Evolutionary conservation across 1,139 yeast species (phyloP), one percentile per base, ranked within the genome.

Genomic region (Suhomyces maxii): DNA sequence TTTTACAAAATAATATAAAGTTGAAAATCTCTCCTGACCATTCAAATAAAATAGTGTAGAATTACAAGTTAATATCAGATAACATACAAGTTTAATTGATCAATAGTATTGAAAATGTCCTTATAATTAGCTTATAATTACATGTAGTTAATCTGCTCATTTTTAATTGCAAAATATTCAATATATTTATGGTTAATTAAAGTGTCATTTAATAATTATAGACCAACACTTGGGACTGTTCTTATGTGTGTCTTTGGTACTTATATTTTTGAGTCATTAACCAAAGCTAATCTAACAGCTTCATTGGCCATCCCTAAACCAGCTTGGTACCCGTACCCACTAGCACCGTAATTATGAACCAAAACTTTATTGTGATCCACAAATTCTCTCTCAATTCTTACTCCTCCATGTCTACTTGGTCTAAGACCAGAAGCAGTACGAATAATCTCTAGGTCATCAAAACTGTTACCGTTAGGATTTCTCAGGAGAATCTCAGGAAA

Each of bases 261-360:
- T 18, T 18, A 49, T 10, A 50, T 30, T 26, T 50, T 50, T 13
- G 40, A 25, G 2, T 46, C 44, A 7, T 31, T 30, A 14, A 11
- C 10, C 26, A 50, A 41, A 1, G 51, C 53, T n/a, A 50, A 38
- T 8, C 47, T 34, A 3, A 50, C 53, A 1, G 51, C 52, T 33
- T 50, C 50, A 32, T 48, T 30, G 9, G 83, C 79, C 85, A 84
- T 83, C 1, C 87, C 89, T 26, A 77, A 71, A 0, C 89, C 89
- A 5, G 86, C 77, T 64, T 84, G 91, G 64, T 80, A 86, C 2
- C 95, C 95, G 47, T 84, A 80, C 0, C 95, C 95, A 37, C 83
- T 76, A 8, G 90, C 89, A 30, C 95, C 95, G 58, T 84, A 84
- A 61, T 84, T 83, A 58, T 85, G 90, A 12, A 85, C 50, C 18